phyloP scores from a whole-genome alignment of 2,329 filamentous ascomycete species.

The Arthrobotrys musiformis region DNA sequence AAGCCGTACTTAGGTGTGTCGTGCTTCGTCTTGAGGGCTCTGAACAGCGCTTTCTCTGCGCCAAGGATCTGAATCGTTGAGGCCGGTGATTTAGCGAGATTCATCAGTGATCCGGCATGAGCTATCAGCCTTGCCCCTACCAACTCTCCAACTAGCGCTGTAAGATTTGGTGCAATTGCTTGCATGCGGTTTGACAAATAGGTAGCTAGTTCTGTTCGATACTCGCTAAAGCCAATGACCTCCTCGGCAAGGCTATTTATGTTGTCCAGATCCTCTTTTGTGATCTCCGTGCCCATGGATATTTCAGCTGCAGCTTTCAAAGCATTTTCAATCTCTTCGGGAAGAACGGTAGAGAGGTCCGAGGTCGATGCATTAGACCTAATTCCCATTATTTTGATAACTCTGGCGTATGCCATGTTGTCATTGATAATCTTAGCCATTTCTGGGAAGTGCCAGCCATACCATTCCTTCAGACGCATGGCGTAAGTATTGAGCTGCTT shows the following conservation, averaged over 20 bases:
- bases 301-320: slow-evolving; percentile 96
- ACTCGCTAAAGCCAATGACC: slow-evolving; percentile 90
- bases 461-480: slow-evolving; percentile 99
- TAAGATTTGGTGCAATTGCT: slow-evolving; percentile 95
- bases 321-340: slow-evolving; percentile 90
- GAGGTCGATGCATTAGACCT: slow-evolving; percentile 79
- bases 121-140: slow-evolving; percentile 95
- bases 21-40: slow-evolving; percentile 98
- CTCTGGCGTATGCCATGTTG: slow-evolving; percentile 90
- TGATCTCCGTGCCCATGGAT: slow-evolving; percentile 98
- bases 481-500: slow-evolving; percentile 99
- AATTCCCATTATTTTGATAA: slow-evolving; percentile 90
- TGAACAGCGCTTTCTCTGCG: slow-evolving; percentile 98
- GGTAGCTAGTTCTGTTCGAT: slow-evolving; percentile 84
- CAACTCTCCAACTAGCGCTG: slow-evolving; percentile 88
- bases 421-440: slow-evolving; percentile 97
- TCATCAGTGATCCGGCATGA: slow-evolving; percentile 92
- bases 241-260: slow-evolving; percentile 92
- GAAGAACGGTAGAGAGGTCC: slow-evolving; percentile 88
- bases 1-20: slow-evolving; percentile 98
- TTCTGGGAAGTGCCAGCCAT: slow-evolving; percentile 99
- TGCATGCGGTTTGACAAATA: slow-evolving; percentile 95
- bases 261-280: slow-evolving; percentile 88
- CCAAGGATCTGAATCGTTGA: slow-evolving; percentile 98
- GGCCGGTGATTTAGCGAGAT: slow-evolving; percentile 91